Base-by-base conservation (phyloP, 768 basidiomycete species). In the Tephrocybe sp. region DNA sequence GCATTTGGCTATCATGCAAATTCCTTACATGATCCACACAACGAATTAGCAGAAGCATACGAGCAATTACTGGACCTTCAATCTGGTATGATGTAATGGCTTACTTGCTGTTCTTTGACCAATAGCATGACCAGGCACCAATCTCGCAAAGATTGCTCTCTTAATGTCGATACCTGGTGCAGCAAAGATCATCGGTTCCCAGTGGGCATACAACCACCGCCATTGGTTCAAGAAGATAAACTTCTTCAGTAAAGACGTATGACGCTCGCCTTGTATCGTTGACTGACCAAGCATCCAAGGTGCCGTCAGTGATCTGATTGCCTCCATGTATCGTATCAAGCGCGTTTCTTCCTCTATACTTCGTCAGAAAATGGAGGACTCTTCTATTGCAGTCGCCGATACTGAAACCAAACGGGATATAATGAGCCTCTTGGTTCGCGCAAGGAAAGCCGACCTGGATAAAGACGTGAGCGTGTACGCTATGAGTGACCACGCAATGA, bases 401-500 rank as follows among this genome's bases (percentile, higher is more conserved):
- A 67, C 57, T 5, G 65, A 67, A 19, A 64, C 68, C 7, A 78
- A 79, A 57, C 66, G 68, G 44, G 77, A 80, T 63, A 76, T 80
- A 43, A 80, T 79, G 78, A 72, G 68, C 42, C 52, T 79, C n/a
- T 64, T 80, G 1, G 72, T 79, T 21, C 67, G 72, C 18, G 71
- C 75, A 11, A 63, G 74, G 24, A 72, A 69, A 52, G 68, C 67
- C 9, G 73, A 73, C 27, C 29, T 67, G 29, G 69, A 45, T 29
- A 51, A 69, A 30, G 69, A 66, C 30, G 64, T 64, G 7, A 55
- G 53, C 6, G 70, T 58, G n/a, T 76, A 75, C 54, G 57, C 62
- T 8, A 74, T 78, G 75, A 73, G 67, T 19, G 75, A 78, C 53
- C 57, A 64, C 29, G 73, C 70, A 10, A 75, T 78, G 72, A 73